Base-by-base conservation (phyloP, 2,329 filamentous ascomycete genomes). In the Botryosphaeria agaves region DNA sequence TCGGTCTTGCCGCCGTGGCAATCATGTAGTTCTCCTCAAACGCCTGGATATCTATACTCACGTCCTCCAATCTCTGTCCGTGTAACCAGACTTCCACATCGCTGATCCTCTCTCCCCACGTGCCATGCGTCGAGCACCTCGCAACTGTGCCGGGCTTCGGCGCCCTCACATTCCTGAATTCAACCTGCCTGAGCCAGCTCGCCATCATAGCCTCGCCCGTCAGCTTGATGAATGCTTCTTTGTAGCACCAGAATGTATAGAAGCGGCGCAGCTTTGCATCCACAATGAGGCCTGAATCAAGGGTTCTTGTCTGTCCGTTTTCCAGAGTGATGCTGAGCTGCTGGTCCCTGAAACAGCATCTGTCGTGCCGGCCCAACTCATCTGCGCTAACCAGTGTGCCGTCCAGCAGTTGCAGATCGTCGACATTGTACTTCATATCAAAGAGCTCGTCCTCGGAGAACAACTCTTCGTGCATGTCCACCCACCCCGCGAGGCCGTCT, bases 171-270 rank as follows among this genome's bases (percentile, higher is more conserved):
- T 62, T 56, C 34, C 62, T 57, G 45, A 87, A 81, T 42, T 84
- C 75, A 6, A 85, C 56, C 29, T 77, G 67, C 30, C 57, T 58
- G 29, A 87, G 59, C 80, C 80, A 87, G 3, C 61, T 59, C 0
- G 80, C 80, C 6, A 84, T 59, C 34, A 87, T 59, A 1, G 77
- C 80, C 43, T 85, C 77, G 16, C 80, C 80, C 18, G 77, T 79
- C 57, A 87, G 72, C 65, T 85, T 87, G 51, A 85, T 73, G 47
- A 81, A 85, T 1, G 78, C 74, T 55, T 87, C 80, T 14, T 27
- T 27, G 49, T 82, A 64, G 48, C 76, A 81, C 75, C 79, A 87
- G 35, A 78, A 69, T 1, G 76, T 67, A 48, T 84, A 87, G 47
- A 87, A 87, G 31, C 67, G 62, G 4, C 76, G 62, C 17, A 85